phyloP scores from a whole-genome alignment of 805 yeast species.

The Sugiyamaella floridensis region DNA sequence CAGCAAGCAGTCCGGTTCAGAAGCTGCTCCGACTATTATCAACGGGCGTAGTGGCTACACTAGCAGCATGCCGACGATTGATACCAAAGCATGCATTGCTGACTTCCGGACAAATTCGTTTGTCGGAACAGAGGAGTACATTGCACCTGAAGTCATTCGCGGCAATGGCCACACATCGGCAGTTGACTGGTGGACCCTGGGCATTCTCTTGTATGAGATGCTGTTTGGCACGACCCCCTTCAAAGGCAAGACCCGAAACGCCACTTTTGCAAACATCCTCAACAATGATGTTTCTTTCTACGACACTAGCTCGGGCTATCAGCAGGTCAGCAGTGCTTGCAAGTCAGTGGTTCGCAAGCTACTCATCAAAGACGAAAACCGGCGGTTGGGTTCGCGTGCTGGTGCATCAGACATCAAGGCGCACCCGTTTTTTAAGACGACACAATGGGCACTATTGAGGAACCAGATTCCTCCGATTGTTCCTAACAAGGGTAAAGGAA shows the following conservation, averaged over 20 bases:
- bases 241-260: constrained; percentile 82
- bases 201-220: constrained; percentile 91
- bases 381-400: constrained; percentile 80
- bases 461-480: constrained; percentile 94
- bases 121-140: constrained; percentile 98
- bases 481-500: constrained; percentile 63
- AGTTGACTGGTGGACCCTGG: constrained; percentile 99
- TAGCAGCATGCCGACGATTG: constrained; percentile 56
- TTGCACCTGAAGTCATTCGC: constrained; percentile 96
- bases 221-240: constrained; percentile 93
- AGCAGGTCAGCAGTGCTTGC: constrained; percentile 64
- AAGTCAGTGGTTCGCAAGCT: constrained; percentile 73
- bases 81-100: constrained; percentile 91
- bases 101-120: constrained; percentile 96
- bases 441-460: constrained; percentile 92
- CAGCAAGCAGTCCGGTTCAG: constrained; percentile 76
- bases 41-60: constrained; percentile 26
- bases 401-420: constrained; percentile 94
- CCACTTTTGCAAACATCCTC: constrained; percentile 81
- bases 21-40: constrained; percentile 68
- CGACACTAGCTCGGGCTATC: constrained; percentile 42
- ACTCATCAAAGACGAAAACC: constrained; percentile 79
- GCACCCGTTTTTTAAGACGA: constrained; percentile 83
- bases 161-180: constrained; percentile 98
- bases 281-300: constrained; percentile 78